Evolutionary conservation across 768 basidiomycete species (phyloP).

Genomic region (Candolleomyces eurysporus): DNA sequence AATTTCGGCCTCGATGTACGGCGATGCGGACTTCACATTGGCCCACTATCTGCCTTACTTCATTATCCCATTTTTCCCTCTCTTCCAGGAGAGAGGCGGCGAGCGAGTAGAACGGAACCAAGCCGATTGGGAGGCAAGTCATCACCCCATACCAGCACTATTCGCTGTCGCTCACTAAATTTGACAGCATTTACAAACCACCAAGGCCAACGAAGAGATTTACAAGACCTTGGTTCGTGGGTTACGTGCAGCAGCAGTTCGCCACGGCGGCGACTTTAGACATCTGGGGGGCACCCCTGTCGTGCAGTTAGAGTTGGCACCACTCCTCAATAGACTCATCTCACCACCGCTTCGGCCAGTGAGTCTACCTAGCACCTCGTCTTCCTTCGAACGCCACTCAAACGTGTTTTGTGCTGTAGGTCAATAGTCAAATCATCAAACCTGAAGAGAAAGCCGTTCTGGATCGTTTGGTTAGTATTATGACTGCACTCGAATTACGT

Average conservation of each 20-base stretch:
- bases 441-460: constrained; percentile 75
- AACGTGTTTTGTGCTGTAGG: constrained; percentile 42
- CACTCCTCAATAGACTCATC: constrained; percentile 91
- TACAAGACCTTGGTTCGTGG: constrained; percentile 68
- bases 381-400: constrained; percentile 9
- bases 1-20: constrained; percentile 74
- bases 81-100: constrained; percentile 79
- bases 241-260: constrained; percentile 57
- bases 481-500: constrained; percentile 81
- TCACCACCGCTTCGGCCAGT: constrained; percentile 92
- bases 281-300: constrained; percentile 64
- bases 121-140: constrained; percentile 87
- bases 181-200: constrained; percentile 62
- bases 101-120: constrained; percentile 80
- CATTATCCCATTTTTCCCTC: constrained; percentile 81
- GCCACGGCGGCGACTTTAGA: constrained; percentile 57
- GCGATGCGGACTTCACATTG: constrained; percentile 83
- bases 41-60: constrained; percentile 82
- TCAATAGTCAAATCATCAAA: constrained; percentile 91
- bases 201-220: constrained; percentile 81
- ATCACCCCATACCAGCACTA: not conserved
- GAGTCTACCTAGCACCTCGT: constrained; percentile 26
- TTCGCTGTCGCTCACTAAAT: constrained; percentile 1
- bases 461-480: constrained; percentile 79
- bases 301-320: constrained; percentile 80